Percentiles rank a stretch among this genome's conserved stretches.
Conservation (phyloP, 2,329 filamentous ascomycete species). For the Orbilia javanica region DNA sequence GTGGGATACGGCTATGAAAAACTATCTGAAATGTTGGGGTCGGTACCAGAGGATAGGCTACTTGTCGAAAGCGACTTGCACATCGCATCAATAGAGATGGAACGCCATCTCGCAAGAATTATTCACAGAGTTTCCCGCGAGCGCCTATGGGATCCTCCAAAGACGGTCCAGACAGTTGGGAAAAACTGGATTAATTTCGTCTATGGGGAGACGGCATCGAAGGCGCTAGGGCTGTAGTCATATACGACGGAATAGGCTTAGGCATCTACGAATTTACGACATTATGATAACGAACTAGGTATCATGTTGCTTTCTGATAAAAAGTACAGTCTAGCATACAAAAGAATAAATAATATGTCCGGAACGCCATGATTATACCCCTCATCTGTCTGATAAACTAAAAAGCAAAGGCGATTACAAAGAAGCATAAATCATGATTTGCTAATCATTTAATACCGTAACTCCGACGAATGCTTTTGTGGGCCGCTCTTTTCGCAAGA, state of each 20-base stretch:
- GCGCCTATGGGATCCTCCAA: constrained; percentile 80
- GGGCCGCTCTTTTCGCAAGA: constrained; percentile 19
- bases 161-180: constrained; percentile 77
- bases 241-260: neutral
- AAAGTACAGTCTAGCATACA: constrained; percentile 22
- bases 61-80: constrained; percentile 93
- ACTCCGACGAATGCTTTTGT: constrained; percentile 47
- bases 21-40: constrained; percentile 74
- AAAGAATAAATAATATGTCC: neutral
- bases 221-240: constrained; percentile 8
- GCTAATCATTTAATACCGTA: constrained; percentile 19
- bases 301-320: constrained; percentile 11
- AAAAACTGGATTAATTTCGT: constrained; percentile 84
- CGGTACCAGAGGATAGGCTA: constrained; percentile 81
- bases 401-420: constrained; percentile 26
- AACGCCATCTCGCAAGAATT: constrained; percentile 79
- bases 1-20: constrained; percentile 66
- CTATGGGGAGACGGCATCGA: constrained; percentile 69
- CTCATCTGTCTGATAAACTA: constrained; percentile 17
- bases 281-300: constrained; percentile 28
- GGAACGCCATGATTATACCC: constrained; percentile 43
- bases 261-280: constrained; percentile 26
- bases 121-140: constrained; percentile 80
- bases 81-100: constrained; percentile 83
- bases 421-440: constrained; percentile 17